These are phyloP conservation scores for Mycena citricolor DNA, from an alignment of 1,284 basidiomycete species.

Conservation along the genomic window DNA sequence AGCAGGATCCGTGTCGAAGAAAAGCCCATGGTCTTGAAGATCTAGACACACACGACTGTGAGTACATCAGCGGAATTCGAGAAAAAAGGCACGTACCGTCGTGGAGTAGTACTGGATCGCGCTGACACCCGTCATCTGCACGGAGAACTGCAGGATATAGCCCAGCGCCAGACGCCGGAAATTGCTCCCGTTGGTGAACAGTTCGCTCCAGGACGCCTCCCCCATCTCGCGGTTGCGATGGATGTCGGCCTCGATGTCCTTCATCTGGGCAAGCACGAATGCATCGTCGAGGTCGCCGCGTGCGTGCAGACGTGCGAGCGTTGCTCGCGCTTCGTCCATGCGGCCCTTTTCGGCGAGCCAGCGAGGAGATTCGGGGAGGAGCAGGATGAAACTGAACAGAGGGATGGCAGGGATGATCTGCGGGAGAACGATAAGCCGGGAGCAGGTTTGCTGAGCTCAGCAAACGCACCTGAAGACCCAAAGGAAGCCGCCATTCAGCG, in stretches of 20 bases:
- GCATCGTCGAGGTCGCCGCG: conserved; percentile 46
- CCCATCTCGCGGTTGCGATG: conserved; percentile 35
- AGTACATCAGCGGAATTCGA: not conserved
- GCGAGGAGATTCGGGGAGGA: conserved; percentile 51
- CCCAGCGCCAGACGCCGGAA: conserved; percentile 40
- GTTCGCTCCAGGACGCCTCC: conserved; percentile 44
- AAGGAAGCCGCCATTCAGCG: conserved; percentile 55
- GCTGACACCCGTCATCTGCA: conserved; percentile 45
- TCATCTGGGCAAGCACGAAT: conserved; percentile 44
- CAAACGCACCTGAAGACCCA: conserved; percentile 41
- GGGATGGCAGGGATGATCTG: conserved; percentile 50
- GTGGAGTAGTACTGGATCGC: conserved; percentile 46
- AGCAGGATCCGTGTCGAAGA: conserved; percentile 53
- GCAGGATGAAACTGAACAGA: conserved; percentile 52
- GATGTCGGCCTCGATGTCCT: conserved; percentile 43
- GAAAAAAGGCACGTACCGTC: conserved; percentile 25
- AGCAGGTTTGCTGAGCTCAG: not conserved
- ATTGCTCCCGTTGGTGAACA: conserved; percentile 53
- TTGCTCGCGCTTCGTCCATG: conserved; percentile 32
- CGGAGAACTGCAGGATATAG: conserved; percentile 44
- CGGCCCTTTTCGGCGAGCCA: conserved; percentile 61
- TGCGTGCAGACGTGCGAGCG: conserved; percentile 53
- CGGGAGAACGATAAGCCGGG: not conserved
- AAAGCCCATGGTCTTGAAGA: conserved; percentile 45
- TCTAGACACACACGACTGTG: conserved; percentile 22